phyloP scores from a whole-genome alignment of 2,329 filamentous ascomycete genomes.

The Aspergillus persii region DNA sequence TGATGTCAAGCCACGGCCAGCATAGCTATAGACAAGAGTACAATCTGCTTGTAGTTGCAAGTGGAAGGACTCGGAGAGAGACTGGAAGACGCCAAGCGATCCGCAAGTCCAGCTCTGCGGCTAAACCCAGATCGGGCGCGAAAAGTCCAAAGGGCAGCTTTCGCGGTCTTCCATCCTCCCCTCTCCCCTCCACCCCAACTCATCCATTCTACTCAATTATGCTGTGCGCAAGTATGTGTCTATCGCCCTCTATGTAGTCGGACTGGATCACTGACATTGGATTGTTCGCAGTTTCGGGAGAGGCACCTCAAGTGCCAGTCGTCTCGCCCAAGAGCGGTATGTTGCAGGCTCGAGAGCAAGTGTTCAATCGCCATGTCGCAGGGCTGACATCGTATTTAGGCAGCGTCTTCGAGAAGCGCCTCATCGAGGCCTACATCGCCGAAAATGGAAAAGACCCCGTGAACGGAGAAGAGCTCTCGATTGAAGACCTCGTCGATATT shows the following conservation, averaged over 20 bases:
- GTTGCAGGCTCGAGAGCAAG: conserved; percentile 31
- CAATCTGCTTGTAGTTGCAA: background rate
- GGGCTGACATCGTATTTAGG: conserved; percentile 52
- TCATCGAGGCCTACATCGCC: conserved; percentile 92
- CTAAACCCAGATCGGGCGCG: conserved; percentile 34
- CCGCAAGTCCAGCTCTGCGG: conserved; percentile 18
- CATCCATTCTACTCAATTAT: conserved; percentile 42
- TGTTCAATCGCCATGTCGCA: conserved; percentile 7
- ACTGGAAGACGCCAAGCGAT: conserved; percentile 17
- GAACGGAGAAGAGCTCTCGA: conserved; percentile 77
- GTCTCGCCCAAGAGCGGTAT: conserved; percentile 90
- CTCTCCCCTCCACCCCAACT: conserved; percentile 19
- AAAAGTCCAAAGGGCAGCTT: conserved; percentile 37
- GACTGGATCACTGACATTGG: conserved; percentile 16
- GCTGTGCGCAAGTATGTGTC: conserved; percentile 61
- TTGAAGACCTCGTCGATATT: conserved; percentile 83
- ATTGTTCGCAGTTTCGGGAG: conserved; percentile 74
- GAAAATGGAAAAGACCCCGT: conserved; percentile 92
- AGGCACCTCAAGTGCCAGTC: conserved; percentile 91
- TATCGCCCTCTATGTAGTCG: background rate
- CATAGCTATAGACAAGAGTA: background rate
- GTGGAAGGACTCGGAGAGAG: background rate
- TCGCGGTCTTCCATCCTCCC: conserved; percentile 27
- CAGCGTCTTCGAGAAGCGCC: conserved; percentile 87
- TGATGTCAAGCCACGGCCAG: background rate